Base-by-base conservation (phyloP, 306 rosid species). In the Medicago ruthenica region DNA sequence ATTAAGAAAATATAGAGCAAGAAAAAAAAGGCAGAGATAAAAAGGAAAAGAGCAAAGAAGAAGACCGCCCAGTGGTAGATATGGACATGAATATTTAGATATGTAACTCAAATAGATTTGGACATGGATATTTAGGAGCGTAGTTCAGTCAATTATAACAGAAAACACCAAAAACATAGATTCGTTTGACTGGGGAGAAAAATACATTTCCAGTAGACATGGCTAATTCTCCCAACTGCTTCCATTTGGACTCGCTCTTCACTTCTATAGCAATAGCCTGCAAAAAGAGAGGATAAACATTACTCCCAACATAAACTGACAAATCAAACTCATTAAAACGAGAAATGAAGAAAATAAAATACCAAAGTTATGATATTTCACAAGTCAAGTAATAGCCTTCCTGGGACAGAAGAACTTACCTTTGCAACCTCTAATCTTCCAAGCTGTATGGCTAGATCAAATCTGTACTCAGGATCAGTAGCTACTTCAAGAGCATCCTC, bases 401-500 rank as follows among this genome's bases (percentile, higher is more conserved):
- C 37, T 27, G 58, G 60, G 39, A 80, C 21, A 70, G 40, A 45
- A 40, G 67, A 73, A 76, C 77, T 74, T 86, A 90, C 99, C 97
- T 90, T 88, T 5, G 98, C 98, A 85, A 96, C 87, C 82, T 90
- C 98, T 83, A 96, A 86, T 83, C 93, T 88, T 71, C 99, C 96
- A 69, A 96, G 98, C 83, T 90, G 99, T 76, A 96, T 90, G 70
- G 99, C 97, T 47, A 96, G 89, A 73, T 96, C 99, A 81, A 96
- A 96, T 87, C 94, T 88, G 79, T 92, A 96, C 75, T 96, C 99
- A 66, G 96, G 92, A 81, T 96, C 99, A 5, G 93, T 92, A 22
- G 98, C 99, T 51, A 96, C 98, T 84, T 92, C 99, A 76, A 96
- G 92, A 75, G 99, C 98, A 70, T 90, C 98, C 90, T 92, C 99